These are phyloP conservation scores for Schizosaccharomyces lindneri DNA, from an alignment of 805 yeast genomes.

Conservation along the genomic window DNA sequence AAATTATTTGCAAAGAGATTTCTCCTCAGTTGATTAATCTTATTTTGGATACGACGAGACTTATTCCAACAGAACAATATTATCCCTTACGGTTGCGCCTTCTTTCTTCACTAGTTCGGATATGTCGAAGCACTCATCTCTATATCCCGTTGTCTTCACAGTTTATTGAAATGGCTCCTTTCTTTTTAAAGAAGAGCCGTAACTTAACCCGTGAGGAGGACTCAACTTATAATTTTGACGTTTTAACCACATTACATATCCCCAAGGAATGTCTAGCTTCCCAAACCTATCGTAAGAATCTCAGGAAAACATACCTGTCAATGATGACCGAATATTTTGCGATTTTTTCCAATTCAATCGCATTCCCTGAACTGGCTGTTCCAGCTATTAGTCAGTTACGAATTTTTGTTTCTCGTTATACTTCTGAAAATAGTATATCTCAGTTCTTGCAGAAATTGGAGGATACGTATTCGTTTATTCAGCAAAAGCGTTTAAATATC, in stretches of 20 bases:
- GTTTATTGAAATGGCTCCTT: slow-evolving; percentile 17
- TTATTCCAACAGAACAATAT: slow-evolving; percentile 81
- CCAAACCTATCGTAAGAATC: background rate
- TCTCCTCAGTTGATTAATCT: slow-evolving; percentile 86
- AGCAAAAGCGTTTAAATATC: background rate
- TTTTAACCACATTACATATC: background rate
- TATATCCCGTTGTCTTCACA: slow-evolving; percentile 79
- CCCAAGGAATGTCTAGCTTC: background rate
- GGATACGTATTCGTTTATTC: background rate
- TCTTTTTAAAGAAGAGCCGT: background rate
- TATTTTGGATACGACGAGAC: slow-evolving; percentile 66
- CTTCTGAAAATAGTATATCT: background rate
- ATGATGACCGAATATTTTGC: slow-evolving; percentile 61
- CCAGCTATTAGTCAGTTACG: slow-evolving; percentile 50
- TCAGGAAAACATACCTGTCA: slow-evolving; percentile 39
- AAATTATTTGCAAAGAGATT: slow-evolving; percentile 27
- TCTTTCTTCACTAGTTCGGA: slow-evolving; percentile 53
- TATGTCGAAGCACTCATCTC: slow-evolving; percentile 69
- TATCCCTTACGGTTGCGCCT: slow-evolving; percentile 82
- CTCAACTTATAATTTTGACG: background rate
- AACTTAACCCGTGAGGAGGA: background rate
- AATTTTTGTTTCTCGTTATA: background rate
- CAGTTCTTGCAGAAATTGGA: background rate
- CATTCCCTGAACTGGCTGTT: slow-evolving; percentile 36
- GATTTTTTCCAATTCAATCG: slow-evolving; percentile 56